Base-by-base conservation (phyloP, 2,329 filamentous ascomycete species). In the Tolypocladium sp. region DNA sequence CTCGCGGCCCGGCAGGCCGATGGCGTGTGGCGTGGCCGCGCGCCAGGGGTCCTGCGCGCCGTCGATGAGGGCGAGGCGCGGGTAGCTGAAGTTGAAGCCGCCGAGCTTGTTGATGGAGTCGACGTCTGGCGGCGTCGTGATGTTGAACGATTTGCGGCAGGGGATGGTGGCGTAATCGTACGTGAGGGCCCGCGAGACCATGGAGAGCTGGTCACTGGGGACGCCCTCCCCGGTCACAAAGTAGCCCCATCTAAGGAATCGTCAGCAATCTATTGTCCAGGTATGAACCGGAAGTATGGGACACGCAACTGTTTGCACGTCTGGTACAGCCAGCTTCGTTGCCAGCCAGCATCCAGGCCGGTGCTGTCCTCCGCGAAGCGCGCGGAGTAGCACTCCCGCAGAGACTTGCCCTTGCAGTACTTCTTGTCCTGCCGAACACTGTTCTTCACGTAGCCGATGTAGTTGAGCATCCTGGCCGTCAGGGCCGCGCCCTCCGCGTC, bases 11-110 rank as follows among this genome's bases (percentile, higher is more conserved):
- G 79, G 76, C 0, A 85, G 80, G 1, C 77, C 81, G n/a, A 84
- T 81, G 0, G 85, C 86, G 56, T 93, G 86, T 0, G 88, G 84
- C 0, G 87, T 89, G 0, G 88, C 89, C 0, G 85, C 83, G 22
- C 87, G 82, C 91, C 91, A 96, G 0, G 91, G 90, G 68, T 95
- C 91, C 59, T 84, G 83, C 62, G 90, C 82, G 35, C 91, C 91
- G 62, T 92, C 90, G 44, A 96, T 77, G 55, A 90, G 63, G 3
- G 91, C 91, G 0, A 96, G 81, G 2, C 91, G 86, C 1, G 87
- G 82, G 68, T 91, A 92, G 53, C 82, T 81, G 65, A 94, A 87
- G 69, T 82, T 75, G 71, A 86, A 89, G 15, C 85, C 89, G 49
- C 91, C 91, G 63, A 89, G 87, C 68, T 87, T 85, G 77, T 95